Evolutionary conservation across 208 protist species (phyloP).

Genomic region (Angomonas desouzai): DNA sequence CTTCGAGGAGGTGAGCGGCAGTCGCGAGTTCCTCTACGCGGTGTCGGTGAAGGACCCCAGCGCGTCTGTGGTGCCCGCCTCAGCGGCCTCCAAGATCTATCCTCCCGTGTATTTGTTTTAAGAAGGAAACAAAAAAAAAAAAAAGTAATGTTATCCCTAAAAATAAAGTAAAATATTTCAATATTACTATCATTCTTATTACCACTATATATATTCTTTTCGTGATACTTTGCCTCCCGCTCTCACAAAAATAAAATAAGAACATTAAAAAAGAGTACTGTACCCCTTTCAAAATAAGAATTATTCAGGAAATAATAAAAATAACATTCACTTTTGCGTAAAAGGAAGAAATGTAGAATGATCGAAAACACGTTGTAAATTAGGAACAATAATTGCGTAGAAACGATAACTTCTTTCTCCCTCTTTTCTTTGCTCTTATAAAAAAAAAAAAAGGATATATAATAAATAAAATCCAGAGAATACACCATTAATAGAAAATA

Average conservation of each 20-base stretch:
- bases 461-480: conserved; percentile 9
- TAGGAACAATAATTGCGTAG: not conserved
- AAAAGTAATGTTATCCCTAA: not conserved
- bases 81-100: conserved; percentile 50
- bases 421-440: conserved; percentile 7
- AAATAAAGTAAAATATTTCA: conserved; percentile 13
- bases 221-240: no score
- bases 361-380: no score
- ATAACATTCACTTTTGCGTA: no score
- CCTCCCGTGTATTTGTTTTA: conserved; percentile 54
- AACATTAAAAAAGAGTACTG: no score
- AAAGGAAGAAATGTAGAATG: conserved; percentile 8
- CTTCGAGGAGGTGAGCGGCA: conserved; percentile 55
- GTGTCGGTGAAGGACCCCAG: conserved; percentile 18
- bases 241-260: no score
- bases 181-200: no score
- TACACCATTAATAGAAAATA: conserved; percentile 2
- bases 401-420: conserved; percentile 7
- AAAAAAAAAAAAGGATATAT: conserved; percentile 9
- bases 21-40: conserved; percentile 70
- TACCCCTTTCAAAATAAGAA: no score
- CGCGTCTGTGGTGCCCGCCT: conserved; percentile 23
- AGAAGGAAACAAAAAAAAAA: conserved; percentile 12
- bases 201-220: no score
- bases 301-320: no score